A percentile compares a stretch with the other conserved stretches of the same genome.
Conservation (phyloP, 257 asterid genomes). For the Primulina eburnea region DNA sequence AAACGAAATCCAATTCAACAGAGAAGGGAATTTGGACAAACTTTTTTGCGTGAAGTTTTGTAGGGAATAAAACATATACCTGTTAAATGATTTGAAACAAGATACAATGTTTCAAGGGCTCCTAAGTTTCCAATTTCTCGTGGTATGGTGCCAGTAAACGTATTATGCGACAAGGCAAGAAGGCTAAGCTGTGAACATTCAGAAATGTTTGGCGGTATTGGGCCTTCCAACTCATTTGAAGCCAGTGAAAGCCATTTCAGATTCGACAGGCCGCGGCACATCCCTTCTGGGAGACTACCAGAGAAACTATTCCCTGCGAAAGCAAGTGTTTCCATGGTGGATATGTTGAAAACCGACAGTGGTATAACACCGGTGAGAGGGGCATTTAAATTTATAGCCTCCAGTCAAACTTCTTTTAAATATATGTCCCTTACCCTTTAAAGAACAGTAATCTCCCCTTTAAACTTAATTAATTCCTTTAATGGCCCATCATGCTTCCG, state of each 20-base stretch:
- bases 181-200: constrained; percentile 23
- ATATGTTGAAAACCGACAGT: constrained; percentile 20
- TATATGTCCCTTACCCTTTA: no score
- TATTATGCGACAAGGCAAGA: constrained; percentile 9
- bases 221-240: constrained; percentile 18
- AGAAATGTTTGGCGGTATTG: constrained; percentile 24
- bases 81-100: constrained; percentile 3
- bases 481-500: no score
- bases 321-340: constrained; percentile 21
- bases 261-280: constrained; percentile 15
- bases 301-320: constrained; percentile 13
- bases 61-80: background rate
- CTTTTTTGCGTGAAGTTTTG: no score
- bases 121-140: constrained; percentile 17
- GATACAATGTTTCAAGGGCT: constrained; percentile 13
- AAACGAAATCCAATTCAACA: no score
- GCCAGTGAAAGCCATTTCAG: constrained; percentile 8
- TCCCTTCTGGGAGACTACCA: constrained; percentile 18
- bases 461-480: no score
- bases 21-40: no score
- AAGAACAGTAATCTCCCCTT: no score
- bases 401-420: no score
- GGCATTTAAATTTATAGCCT: no score
- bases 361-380: constrained; percentile 27
- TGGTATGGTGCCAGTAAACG: constrained; percentile 25